Percentiles rank a stretch among this genome's conserved stretches.
These are phyloP conservation scores for Apodospora peruviana DNA, from an alignment of 495 filamentous ascomycete species.

Conservation along the genomic window DNA sequence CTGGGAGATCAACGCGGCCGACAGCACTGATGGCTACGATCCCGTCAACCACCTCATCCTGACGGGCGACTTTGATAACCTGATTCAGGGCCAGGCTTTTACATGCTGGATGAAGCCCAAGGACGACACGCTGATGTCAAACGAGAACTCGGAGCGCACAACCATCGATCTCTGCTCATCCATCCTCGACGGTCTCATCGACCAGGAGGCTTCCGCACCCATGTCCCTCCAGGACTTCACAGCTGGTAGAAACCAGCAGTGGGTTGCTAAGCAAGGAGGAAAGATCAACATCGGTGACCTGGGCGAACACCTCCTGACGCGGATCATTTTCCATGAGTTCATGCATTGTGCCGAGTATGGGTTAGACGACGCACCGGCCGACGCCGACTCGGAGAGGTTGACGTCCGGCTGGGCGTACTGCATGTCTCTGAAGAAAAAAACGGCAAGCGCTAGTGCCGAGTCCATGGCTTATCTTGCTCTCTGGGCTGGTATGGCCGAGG, in stretches of 20 bases:
- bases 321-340: conserved; percentile 4
- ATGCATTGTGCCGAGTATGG: conserved; percentile 3
- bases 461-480: conserved; percentile 4
- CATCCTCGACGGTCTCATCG: background rate
- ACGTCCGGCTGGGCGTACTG: conserved; percentile 6
- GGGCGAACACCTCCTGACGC: background rate
- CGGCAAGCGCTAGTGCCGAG: conserved; percentile 1
- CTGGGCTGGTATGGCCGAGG: conserved; percentile 4
- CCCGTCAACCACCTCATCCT: conserved; percentile 1
- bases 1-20: background rate
- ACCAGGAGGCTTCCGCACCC: background rate
- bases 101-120: background rate
- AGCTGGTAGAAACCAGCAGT: background rate
- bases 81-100: background rate
- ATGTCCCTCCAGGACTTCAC: background rate
- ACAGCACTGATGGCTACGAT: background rate
- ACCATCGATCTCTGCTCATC: background rate
- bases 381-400: background rate
- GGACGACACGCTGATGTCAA: background rate
- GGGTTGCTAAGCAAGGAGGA: too few species aligned
- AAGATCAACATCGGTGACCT: background rate
- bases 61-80: background rate
- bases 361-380: background rate
- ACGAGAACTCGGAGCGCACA: background rate
- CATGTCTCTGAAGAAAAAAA: conserved; percentile 2